phyloP scores from a whole-genome alignment of 1,284 basidiomycete genomes.

The Ceratobasidium theobromae region DNA sequence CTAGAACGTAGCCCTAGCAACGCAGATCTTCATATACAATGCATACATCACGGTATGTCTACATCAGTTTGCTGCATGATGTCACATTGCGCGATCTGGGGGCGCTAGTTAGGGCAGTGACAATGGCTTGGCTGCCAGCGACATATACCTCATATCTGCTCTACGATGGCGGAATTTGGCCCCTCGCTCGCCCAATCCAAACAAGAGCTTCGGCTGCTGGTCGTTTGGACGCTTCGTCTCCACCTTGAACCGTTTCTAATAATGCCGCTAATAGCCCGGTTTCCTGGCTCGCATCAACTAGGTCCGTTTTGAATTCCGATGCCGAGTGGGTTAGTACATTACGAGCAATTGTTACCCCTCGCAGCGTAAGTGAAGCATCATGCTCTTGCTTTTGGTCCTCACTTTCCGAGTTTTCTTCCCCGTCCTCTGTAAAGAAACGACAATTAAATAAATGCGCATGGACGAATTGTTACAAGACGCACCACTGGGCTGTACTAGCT shows the following conservation, averaged over 20 bases:
- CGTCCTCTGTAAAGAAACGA: too few relatives aligned
- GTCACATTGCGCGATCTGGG: too few relatives aligned
- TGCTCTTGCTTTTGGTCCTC: constrained; percentile 9
- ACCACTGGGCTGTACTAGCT: constrained; percentile 20
- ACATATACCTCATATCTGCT: background rate
- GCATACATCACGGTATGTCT: too few relatives aligned
- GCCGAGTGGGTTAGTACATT: constrained; percentile 6
- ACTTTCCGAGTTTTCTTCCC: constrained; percentile 1
- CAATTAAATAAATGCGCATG: too few relatives aligned
- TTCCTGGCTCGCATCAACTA: constrained; percentile 11
- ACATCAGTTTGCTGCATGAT: too few relatives aligned
- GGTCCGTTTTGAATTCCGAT: background rate
- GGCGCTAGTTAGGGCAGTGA: too few relatives aligned
- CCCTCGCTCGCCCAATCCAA: constrained; percentile 22
- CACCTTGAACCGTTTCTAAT: constrained; percentile 4
- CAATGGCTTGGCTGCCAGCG: too few relatives aligned
- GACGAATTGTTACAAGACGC: background rate
- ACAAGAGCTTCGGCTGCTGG: constrained; percentile 20
- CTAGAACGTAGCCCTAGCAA: too few relatives aligned
- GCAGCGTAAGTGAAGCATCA: constrained; percentile 25
- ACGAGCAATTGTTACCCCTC: constrained; percentile 21
- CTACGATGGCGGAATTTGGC: constrained; percentile 25
- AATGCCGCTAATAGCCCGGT: constrained; percentile 7
- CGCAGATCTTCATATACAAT: too few relatives aligned
- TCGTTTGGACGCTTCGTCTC: constrained; percentile 1